Evolutionary conservation across 768 basidiomycete species (phyloP).

Genomic region (Psilocybe subaeruginosa): DNA sequence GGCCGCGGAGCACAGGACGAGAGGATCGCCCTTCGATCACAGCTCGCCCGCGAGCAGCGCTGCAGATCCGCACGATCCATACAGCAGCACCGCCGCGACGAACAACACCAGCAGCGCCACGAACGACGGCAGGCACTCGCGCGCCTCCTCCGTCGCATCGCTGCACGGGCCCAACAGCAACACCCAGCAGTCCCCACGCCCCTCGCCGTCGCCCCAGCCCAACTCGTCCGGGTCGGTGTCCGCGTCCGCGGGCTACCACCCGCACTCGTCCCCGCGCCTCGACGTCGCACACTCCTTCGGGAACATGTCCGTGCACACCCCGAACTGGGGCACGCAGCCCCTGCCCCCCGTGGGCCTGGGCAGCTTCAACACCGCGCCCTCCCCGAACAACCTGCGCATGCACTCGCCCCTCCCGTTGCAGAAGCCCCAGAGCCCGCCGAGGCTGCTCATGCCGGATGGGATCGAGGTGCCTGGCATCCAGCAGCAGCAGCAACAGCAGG

Average conservation of each 20-base stretch:
- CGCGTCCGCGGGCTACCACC: constrained; percentile 10
- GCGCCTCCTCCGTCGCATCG: constrained; percentile 75
- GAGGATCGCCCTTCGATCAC: constrained; percentile 55
- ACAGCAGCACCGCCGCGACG: background rate
- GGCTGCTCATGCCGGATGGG: constrained; percentile 56
- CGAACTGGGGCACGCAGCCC: constrained; percentile 53
- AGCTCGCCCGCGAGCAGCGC: constrained; percentile 68
- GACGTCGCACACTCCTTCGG: constrained; percentile 54
- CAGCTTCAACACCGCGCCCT: background rate
- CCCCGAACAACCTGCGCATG: constrained; percentile 15
- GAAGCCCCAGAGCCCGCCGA: constrained; percentile 69
- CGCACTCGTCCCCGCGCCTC: constrained; percentile 29
- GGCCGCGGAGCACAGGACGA: constrained; percentile 16
- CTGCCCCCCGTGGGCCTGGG: constrained; percentile 36
- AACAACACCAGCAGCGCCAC: background rate
- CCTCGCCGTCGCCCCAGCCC: constrained; percentile 23
- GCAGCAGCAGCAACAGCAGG: background rate
- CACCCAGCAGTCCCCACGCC: constrained; percentile 27
- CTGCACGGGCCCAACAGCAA: constrained; percentile 16
- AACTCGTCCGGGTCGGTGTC: background rate
- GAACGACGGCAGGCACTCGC: constrained; percentile 43
- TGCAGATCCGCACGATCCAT: constrained; percentile 34
- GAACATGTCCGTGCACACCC: constrained; percentile 67
- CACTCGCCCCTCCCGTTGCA: constrained; percentile 25
- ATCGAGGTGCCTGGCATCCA: background rate